phyloP scores from a whole-genome alignment of 2,329 filamentous ascomycete genomes.

The Rutstroemia sp. region DNA sequence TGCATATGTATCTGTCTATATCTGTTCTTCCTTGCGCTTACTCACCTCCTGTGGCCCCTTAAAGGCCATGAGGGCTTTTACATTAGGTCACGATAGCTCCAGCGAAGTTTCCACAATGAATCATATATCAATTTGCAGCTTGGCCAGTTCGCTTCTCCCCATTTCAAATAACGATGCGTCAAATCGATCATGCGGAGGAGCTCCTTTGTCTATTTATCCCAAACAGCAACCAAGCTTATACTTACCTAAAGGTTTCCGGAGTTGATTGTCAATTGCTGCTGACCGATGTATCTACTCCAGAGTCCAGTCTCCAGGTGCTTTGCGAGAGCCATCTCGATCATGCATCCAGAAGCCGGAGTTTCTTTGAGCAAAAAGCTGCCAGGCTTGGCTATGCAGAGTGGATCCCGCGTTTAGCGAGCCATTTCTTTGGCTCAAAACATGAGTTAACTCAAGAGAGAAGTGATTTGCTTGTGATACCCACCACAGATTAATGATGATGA shows the following conservation, averaged over 20 bases:
- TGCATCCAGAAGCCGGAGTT: background rate
- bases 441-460: constrained; percentile 1
- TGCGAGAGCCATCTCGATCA: background rate
- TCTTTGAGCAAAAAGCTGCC: no score
- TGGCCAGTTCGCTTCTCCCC: background rate
- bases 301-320: no score
- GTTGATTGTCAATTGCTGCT: background rate
- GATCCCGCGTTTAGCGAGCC: constrained; percentile 6
- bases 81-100: no score
- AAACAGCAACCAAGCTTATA: background rate
- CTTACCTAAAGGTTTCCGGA: background rate
- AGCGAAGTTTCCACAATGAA: no score
- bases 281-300: no score
- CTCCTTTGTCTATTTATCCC: background rate
- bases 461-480: constrained; percentile 2
- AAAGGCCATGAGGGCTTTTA: no score
- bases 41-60: no score
- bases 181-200: background rate
- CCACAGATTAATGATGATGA: no score
- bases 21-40: no score
- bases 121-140: background rate
- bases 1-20: no score
- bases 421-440: background rate
- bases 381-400: background rate
- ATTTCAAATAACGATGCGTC: background rate